Evolutionary conservation across 2,329 filamentous ascomycete species (phyloP), one percentile per base, ranked within the genome.

Genomic region (Hymenoscyphus salicellus): DNA sequence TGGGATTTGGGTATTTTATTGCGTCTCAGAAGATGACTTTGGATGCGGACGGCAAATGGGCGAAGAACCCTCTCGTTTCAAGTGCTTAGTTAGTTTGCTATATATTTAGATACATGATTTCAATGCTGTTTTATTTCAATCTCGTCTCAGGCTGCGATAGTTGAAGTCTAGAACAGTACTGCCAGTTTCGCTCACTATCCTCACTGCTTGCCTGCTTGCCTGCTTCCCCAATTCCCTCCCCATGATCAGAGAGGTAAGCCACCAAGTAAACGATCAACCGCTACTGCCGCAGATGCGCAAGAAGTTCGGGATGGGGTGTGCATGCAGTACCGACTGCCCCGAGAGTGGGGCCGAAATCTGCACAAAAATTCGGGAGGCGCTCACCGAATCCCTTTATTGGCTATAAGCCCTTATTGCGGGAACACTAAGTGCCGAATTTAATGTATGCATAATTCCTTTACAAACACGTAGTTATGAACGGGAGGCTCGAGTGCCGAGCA

Each of bases 21-120:
- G 26, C 60, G n/a, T 56, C 60, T 36, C 58, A 60, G 58, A 33
- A 60, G 41, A 46, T 60, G 55, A 56, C 55, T 26, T 33, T 33
- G 55, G 55, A 33, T n/a, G 16, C 30, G 26, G 55, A 28, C 23
- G 43, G 43, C 1, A 23, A 49, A 23, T 56, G 26, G 55, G 55
- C 55, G n/a, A 8, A 30, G 7, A 30, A 56, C 20, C 55, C 26
- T 28, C 55, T 56, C 14, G 14, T 56, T 56, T 56, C 55, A 32
- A 33, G 55, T 30, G 55, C 26, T 56, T 30, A 30, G 20, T 23
- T 28, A 26, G 8, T 28, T 52, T 5, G 2, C n/a, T 30, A 36
- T 7, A 20, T 26, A n/a, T 6, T 20, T 49, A 23, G 43, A 46
- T 7, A 23, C 10, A 46, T 46, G 5, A 5, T 23, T 20, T 11